These are phyloP conservation scores for Ocimum tenuiflorum DNA, from an alignment of 257 asterid species.

Conservation along the genomic window DNA sequence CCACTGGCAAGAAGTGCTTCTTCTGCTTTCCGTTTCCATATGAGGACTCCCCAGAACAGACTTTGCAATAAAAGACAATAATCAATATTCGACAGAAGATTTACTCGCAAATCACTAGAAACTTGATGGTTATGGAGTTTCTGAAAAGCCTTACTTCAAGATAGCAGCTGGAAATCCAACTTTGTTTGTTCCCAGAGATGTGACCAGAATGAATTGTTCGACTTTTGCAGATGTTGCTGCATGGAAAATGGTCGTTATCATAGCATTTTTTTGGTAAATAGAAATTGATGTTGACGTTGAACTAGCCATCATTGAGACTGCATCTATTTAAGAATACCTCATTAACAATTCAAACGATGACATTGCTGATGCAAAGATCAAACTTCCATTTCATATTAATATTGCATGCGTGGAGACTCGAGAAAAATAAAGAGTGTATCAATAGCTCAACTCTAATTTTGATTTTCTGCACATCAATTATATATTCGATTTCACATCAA, in stretches of 20 bases:
- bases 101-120: neutral
- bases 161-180: conserved; percentile 92
- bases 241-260: conserved; percentile 6
- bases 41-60: conserved; percentile 93
- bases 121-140: neutral
- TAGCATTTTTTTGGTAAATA: neutral
- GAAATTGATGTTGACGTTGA: neutral
- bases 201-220: conserved; percentile 73
- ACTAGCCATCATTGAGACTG: neutral
- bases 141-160: conserved; percentile 56
- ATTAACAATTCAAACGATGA: neutral
- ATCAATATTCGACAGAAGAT: neutral
- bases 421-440: neutral
- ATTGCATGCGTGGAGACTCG: neutral
- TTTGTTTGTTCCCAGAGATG: conserved; percentile 93
- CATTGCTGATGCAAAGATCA: neutral
- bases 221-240: conserved; percentile 78
- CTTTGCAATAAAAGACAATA: conserved; percentile 30
- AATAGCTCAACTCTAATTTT: neutral
- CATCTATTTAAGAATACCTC: neutral
- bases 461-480: neutral
- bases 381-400: neutral
- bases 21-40: conserved; percentile 92
- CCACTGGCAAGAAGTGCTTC: conserved; percentile 87
- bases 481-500: neutral